These are phyloP conservation scores for Chimonanthus praecox DNA, from an alignment of 164 flowering plant species.

Conservation along the genomic window DNA sequence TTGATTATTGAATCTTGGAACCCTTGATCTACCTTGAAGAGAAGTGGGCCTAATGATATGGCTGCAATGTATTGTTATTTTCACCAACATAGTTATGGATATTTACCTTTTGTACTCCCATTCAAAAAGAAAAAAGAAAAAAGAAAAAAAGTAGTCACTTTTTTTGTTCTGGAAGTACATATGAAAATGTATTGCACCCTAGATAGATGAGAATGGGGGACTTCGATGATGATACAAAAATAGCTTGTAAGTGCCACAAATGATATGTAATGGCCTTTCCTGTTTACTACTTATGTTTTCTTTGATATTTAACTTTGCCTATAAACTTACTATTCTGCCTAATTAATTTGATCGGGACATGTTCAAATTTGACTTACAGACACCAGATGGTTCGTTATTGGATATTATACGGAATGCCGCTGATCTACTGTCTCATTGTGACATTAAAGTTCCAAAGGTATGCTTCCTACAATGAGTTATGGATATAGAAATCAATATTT, in stretches of 20 bases:
- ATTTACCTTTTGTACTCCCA: too few species aligned
- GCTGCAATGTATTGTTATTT: too few species aligned
- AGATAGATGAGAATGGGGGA: neutral
- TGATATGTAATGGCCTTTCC: neutral
- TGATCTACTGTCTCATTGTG: constrained; percentile 72
- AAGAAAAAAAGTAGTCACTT: neutral
- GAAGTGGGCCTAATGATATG: too few species aligned
- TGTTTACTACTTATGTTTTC: neutral
- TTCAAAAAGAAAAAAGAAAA: too few species aligned
- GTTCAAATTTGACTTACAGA: constrained; percentile 40
- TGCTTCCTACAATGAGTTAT: neutral
- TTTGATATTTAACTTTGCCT: neutral
- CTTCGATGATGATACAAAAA: neutral
- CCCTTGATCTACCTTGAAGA: too few species aligned
- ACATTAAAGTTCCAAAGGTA: constrained; percentile 74
- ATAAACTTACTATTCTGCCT: neutral
- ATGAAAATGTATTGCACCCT: neutral
- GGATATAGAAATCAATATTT: too few species aligned
- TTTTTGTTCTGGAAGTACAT: neutral
- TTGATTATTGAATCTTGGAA: too few species aligned
- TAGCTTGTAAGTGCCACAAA: neutral
- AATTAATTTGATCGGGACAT: neutral
- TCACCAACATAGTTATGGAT: too few species aligned
- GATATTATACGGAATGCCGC: constrained; percentile 87
- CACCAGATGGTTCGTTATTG: constrained; percentile 91